A percentile compares a stretch with the other conserved stretches of the same genome.
phyloP scores from a whole-genome alignment of 179 eudicot species.

The Patellifolia procumbens region DNA sequence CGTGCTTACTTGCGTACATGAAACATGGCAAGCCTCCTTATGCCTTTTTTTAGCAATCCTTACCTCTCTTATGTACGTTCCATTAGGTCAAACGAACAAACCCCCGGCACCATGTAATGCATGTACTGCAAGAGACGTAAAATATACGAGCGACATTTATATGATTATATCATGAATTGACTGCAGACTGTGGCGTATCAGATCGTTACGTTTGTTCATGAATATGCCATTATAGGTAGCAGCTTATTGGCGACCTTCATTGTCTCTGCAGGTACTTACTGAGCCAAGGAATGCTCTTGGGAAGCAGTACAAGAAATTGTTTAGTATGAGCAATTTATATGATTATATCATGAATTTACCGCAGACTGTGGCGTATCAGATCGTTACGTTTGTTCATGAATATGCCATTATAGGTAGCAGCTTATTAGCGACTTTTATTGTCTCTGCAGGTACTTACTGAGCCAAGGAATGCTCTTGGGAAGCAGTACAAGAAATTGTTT shows the following conservation, averaged over 20 bases:
- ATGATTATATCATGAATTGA: too few relatives aligned
- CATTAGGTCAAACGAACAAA: too few relatives aligned
- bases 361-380: background rate
- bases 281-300: conserved; percentile 94
- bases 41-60: background rate
- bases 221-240: background rate
- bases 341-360: too few relatives aligned
- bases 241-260: background rate
- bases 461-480: conserved; percentile 91
- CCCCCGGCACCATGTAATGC: background rate
- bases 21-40: background rate
- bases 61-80: background rate
- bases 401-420: background rate
- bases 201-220: background rate
- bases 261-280: conserved; percentile 62
- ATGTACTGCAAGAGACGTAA: background rate
- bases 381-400: background rate
- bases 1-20: background rate
- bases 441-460: conserved; percentile 71
- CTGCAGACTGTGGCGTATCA: background rate
- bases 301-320: conserved; percentile 87
- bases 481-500: conserved; percentile 87
- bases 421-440: conserved; percentile 1
- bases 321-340: conserved; percentile 84
- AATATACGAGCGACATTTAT: too few relatives aligned